Evolutionary conservation across 257 asterid species (phyloP).

Genomic region (Salvia rosmarinus): DNA sequence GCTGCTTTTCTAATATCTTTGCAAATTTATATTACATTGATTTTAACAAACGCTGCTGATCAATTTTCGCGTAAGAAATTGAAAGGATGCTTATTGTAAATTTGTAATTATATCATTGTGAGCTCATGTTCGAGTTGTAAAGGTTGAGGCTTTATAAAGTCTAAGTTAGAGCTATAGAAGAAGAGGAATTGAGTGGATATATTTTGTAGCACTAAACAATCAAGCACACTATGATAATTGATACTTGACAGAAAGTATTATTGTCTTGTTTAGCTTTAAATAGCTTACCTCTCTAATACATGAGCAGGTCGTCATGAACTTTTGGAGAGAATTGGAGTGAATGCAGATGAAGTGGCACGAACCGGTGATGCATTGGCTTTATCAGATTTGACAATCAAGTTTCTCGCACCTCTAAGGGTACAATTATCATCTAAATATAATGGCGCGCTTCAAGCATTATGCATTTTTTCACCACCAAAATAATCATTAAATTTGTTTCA

Average conservation of each 20-base stretch:
- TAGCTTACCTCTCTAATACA: slow-evolving; percentile 6
- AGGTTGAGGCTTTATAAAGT: neutral
- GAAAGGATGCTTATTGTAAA: no score
- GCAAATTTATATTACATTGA: neutral
- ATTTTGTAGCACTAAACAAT: neutral
- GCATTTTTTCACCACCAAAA: neutral
- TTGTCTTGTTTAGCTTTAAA: neutral
- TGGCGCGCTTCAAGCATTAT: neutral
- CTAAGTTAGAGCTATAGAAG: no score
- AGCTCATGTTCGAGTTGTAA: neutral
- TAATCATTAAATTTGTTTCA: neutral
- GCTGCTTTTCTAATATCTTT: neutral
- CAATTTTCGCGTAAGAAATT: no score
- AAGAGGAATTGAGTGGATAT: no score
- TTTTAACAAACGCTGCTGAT: no score
- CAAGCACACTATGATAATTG: neutral
- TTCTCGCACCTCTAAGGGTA: slow-evolving; percentile 86
- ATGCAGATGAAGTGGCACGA: slow-evolving; percentile 81
- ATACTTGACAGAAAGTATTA: neutral
- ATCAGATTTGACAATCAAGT: slow-evolving; percentile 78
- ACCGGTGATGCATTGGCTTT: slow-evolving; percentile 76
- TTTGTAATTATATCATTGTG: no score
- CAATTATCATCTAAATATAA: slow-evolving; percentile 10
- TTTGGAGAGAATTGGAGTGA: slow-evolving; percentile 65
- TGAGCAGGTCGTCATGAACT: slow-evolving; percentile 92